Evolutionary conservation across 345 rosid genomes (phyloP).

Genomic region (Dipteronia dyeriana): DNA sequence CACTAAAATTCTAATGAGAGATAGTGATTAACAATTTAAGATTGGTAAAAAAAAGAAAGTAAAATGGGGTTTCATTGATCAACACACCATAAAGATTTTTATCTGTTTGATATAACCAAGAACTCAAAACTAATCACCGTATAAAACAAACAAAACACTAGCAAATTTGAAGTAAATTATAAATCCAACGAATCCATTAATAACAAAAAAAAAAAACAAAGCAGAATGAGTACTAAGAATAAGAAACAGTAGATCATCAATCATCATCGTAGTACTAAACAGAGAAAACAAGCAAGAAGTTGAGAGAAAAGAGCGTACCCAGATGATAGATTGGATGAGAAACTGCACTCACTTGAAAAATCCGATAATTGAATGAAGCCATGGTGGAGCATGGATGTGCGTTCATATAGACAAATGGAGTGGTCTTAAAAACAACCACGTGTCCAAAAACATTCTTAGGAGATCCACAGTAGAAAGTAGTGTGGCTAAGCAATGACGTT

Average conservation of each 20-base stretch:
- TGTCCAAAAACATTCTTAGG: background rate
- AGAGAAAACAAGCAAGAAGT: background rate
- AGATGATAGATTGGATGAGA: background rate
- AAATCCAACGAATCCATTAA: background rate
- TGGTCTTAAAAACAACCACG: background rate
- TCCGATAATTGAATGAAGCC: background rate
- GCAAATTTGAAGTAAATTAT: background rate
- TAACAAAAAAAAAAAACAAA: background rate
- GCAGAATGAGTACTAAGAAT: too few relatives aligned
- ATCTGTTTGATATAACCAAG: background rate
- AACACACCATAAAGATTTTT: background rate
- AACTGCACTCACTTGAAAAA: background rate
- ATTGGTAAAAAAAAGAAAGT: background rate
- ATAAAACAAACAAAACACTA: background rate
- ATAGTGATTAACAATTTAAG: background rate
- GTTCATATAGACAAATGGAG: background rate
- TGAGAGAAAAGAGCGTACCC: conserved; percentile 1
- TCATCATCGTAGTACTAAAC: background rate
- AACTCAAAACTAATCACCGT: background rate
- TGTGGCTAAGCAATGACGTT: conserved; percentile 12
- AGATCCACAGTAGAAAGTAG: background rate
- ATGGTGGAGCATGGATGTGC: too few relatives aligned
- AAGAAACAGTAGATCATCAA: background rate
- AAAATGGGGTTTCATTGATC: background rate
- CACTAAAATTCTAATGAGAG: background rate